Evolutionary conservation across 2,329 filamentous ascomycete genomes (phyloP).

Genomic region (Paraphaeosphaeria sporulosa): DNA sequence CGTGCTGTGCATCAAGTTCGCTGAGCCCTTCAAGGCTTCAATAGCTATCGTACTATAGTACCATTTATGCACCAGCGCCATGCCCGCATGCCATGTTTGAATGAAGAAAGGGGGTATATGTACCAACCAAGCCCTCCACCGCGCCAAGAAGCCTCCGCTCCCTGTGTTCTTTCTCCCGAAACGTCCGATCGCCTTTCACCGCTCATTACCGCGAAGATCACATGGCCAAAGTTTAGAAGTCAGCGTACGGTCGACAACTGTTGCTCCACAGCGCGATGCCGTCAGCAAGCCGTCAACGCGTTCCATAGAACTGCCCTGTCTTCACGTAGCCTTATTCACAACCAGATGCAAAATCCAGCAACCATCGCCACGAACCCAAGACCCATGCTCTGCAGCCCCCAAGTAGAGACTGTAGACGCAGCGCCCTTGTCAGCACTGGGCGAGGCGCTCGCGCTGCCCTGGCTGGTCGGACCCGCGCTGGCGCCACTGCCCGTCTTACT

Average conservation of each 20-base stretch:
- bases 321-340: slow-evolving; percentile 19
- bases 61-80: neutral
- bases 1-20: too few species aligned
- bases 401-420: slow-evolving; percentile 20
- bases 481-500: slow-evolving; percentile 19
- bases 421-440: slow-evolving; percentile 21
- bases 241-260: neutral
- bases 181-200: neutral
- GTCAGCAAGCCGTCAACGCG: neutral
- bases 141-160: neutral
- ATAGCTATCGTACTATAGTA: neutral
- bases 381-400: slow-evolving; percentile 30
- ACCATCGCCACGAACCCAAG: slow-evolving; percentile 30
- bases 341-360: slow-evolving; percentile 35
- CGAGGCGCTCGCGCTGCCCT: slow-evolving; percentile 15
- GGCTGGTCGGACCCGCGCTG: slow-evolving; percentile 11
- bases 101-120: neutral
- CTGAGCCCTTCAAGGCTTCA: too few species aligned
- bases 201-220: neutral
- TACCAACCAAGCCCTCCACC: neutral
- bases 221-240: neutral
- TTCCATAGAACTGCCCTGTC: neutral
- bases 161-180: neutral
- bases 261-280: neutral
- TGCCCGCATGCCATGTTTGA: neutral